Evolutionary conservation across 768 basidiomycete species (phyloP), one percentile per base, ranked within the genome.

Genomic region (Termitomyces sp.): DNA sequence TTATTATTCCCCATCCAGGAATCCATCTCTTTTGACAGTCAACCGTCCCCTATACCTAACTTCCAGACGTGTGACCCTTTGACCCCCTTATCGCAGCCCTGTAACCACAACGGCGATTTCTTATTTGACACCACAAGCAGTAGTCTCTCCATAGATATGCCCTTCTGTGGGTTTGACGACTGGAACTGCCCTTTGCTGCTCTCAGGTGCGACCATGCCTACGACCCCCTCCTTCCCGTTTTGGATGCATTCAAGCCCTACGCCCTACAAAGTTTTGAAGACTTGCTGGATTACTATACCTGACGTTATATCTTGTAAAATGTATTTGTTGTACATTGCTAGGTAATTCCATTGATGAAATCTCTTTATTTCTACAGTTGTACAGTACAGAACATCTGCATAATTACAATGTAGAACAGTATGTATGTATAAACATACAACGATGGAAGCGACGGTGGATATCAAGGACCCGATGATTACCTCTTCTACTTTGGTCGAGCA

Each of bases 111-210:
- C 15, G 57, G 32, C 18, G 42, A 50, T 40, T 12, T 57, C n/a
- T 42, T 59, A n/a, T 60, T 61, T 39, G 35, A 45, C 20, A 44
- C 51, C 27, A 11, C 48, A 5, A 56, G 51, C 31, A 54, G 71
- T 20, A 58, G 65, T 5, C 66, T 81, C 41, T 72, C 73, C 25
- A 67, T 80, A 58, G 71, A 79, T 56, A 74, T 72, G 23, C 57
- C 70, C 6, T 79, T 71, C 64, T 44, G 63, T 7, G 54, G 45
- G 16, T 60, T 71, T 55, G 61, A 71, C 46, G 73, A 74, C 38
- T 82, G 79, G 79, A 70, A 72, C 22, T 71, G 70, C 42, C 74
- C 79, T 5, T 77, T 77, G 2, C 76, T 80, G 0, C 62, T 72
- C 33, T 52, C 65, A 60, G 50, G 63, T 55, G 31, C 56, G 52